Evolutionary conservation across 2,329 filamentous ascomycete genomes (phyloP), one percentile per base, ranked within the genome.

Genomic region (Cladosporium sp.): DNA sequence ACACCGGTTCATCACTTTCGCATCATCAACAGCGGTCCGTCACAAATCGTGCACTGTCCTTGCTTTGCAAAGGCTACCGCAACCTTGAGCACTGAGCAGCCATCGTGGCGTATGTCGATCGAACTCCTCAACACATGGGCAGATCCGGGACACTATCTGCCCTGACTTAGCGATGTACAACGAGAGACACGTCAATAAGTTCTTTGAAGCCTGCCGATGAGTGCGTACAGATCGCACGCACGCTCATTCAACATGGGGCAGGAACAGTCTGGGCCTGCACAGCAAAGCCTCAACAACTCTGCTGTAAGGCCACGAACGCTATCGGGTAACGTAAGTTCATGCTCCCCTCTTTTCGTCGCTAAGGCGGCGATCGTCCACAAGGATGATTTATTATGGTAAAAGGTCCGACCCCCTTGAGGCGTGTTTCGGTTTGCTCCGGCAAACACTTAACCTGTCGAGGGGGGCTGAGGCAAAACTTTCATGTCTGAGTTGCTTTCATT

Each of bases 381-480:
- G 16, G 48, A 50, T 50, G 48, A 50, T 13, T 3, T 19, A 11
- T 37, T 65, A 54, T 80, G 80, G 80, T 83, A 83, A 83, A 83
- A 83, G 80, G 80, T 80, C 80, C 72, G 79, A 83, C 75, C 69
- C 70, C 72, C 59, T 66, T 63, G 68, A 66, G 66, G 75, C 74
- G 78, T 76, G 78, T 59, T 45, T 55, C 57, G 61, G 58, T 44
- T n/a, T 48, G 35, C 35, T 32, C 18, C 14, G 10, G 45, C 40
- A 7, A 44, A 54, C 60, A 58, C 58, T 44, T 49, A 65, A 56
- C 63, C 63, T 63, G 56, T 40, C 50, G 49, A 48, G 41, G 33
- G 35, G 52, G 52, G 11, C 50, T 64, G 63, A 63, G 53, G 61
- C 60, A 53, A 33, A 35, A 43, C 32, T 28, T 16, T 6, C 9